Conservation (phyloP, 805 yeast species). For the Hanseniaspora singularis region DNA sequence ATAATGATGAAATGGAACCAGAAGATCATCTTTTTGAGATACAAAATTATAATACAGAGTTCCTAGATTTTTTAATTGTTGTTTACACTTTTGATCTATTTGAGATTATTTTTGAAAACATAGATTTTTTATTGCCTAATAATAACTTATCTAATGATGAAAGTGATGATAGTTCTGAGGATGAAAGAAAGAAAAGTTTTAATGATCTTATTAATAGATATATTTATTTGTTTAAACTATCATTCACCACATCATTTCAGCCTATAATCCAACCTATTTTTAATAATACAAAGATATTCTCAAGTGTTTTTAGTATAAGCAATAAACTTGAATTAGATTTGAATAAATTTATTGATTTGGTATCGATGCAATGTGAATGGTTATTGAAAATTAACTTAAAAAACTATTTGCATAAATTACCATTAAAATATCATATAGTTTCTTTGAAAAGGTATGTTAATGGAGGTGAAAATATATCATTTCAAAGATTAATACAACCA, state of each 20-base stretch:
- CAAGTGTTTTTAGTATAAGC: conserved; percentile 3
- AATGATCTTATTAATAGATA: background rate
- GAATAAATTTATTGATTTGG: background rate
- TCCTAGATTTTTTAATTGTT: conserved; percentile 41
- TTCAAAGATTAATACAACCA: background rate
- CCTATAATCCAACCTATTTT: conserved; percentile 8
- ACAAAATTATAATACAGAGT: conserved; percentile 34
- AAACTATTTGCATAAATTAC: conserved; percentile 11
- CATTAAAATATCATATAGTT: conserved; percentile 5
- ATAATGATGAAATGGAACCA: background rate
- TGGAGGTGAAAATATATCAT: background rate
- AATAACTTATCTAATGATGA: too few relatives aligned
- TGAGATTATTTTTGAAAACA: conserved; percentile 34
- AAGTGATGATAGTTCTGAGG: too few relatives aligned
- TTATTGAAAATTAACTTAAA: conserved; percentile 12
- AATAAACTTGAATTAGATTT: background rate
- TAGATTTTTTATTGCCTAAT: conserved; percentile 17
- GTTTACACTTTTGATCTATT: conserved; percentile 44
- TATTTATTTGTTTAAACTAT: background rate
- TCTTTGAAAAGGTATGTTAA: conserved; percentile 9
- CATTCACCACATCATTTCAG: conserved; percentile 14
- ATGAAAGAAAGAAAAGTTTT: background rate
- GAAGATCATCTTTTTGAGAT: conserved; percentile 13
- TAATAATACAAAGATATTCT: conserved; percentile 3
- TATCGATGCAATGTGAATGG: conserved; percentile 11